A percentile compares a stretch with the other conserved stretches of the same genome.
phyloP scores from a whole-genome alignment of 1,284 basidiomycete species.

The Neotropicomus parvogracilis region DNA sequence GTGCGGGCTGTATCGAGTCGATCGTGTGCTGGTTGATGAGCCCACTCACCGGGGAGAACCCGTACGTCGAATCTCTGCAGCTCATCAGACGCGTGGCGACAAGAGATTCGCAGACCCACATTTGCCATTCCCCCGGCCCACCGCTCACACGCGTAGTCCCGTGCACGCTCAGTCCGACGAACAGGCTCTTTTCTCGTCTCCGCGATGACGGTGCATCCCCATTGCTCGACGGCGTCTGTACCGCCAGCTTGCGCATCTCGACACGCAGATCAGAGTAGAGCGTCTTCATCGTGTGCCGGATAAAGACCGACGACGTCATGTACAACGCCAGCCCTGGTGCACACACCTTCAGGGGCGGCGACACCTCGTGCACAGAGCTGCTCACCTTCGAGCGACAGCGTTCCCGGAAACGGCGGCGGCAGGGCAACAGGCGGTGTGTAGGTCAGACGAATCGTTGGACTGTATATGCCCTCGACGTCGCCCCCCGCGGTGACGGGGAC shows the following conservation, averaged over 20 bases:
- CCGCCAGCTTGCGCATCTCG: slow-evolving; percentile 46
- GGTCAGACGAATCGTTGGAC: slow-evolving; percentile 47
- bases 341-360: not conserved
- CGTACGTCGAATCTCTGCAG: slow-evolving; percentile 66
- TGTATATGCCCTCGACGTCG: slow-evolving; percentile 50
- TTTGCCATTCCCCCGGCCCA: slow-evolving; percentile 58
- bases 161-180: slow-evolving; percentile 50
- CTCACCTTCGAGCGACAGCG: slow-evolving; percentile 65
- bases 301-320: slow-evolving; percentile 61
- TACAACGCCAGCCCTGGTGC: slow-evolving; percentile 64
- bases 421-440: slow-evolving; percentile 66
- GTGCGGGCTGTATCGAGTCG: slow-evolving; percentile 70
- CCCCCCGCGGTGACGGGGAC: slow-evolving; percentile 21
- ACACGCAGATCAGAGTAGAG: slow-evolving; percentile 65
- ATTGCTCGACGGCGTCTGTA: slow-evolving; percentile 27
- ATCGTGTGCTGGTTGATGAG: slow-evolving; percentile 60
- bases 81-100: slow-evolving; percentile 1
- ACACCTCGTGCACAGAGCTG: not conserved
- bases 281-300: slow-evolving; percentile 70
- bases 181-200: slow-evolving; percentile 50
- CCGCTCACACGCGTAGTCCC: slow-evolving; percentile 62
- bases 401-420: slow-evolving; percentile 65
- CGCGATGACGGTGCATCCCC: not conserved
- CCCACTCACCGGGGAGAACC: slow-evolving; percentile 62
- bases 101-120: slow-evolving; percentile 44